Evolutionary conservation across 305 asterid genomes (phyloP).

Genomic region (Nicotiana rustica): DNA sequence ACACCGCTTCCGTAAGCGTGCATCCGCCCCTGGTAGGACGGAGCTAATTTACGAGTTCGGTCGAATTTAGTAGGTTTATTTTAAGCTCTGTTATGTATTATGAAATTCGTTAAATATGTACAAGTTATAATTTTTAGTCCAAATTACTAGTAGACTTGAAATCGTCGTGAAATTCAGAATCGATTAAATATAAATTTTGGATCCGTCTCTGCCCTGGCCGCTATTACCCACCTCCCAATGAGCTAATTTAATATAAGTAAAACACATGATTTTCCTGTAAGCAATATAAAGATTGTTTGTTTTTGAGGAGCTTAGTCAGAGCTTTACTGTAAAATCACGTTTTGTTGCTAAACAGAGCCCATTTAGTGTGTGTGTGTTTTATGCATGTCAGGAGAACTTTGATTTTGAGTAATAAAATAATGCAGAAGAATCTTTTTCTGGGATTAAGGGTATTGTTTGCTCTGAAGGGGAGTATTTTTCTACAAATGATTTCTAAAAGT

Average conservation of each 20-base stretch:
- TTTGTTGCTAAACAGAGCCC: conserved; percentile 35
- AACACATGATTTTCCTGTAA: neutral
- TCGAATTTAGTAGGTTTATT: neutral
- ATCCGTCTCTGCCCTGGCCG: too few relatives aligned
- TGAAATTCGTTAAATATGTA: neutral
- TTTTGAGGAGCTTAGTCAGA: neutral
- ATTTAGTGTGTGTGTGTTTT: conserved; percentile 22
- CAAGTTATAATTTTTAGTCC: too few relatives aligned
- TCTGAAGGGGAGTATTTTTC: too few relatives aligned
- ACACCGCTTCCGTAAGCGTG: too few relatives aligned
- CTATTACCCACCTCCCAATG: neutral
- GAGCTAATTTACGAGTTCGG: too few relatives aligned
- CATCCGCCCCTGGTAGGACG: too few relatives aligned
- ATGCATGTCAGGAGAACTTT: neutral
- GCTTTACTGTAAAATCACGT: conserved; percentile 34
- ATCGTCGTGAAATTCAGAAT: neutral
- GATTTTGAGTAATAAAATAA: neutral
- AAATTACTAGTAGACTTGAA: too few relatives aligned
- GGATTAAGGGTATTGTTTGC: too few relatives aligned
- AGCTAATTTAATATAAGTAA: neutral
- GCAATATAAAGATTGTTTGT: conserved; percentile 25
- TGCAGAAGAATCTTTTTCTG: neutral
- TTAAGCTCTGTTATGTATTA: too few relatives aligned
- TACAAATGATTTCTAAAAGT: too few relatives aligned
- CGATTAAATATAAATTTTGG: neutral